Conservation (phyloP, 2,329 filamentous ascomycete species). For the Chrysoporthe puriensis region DNA sequence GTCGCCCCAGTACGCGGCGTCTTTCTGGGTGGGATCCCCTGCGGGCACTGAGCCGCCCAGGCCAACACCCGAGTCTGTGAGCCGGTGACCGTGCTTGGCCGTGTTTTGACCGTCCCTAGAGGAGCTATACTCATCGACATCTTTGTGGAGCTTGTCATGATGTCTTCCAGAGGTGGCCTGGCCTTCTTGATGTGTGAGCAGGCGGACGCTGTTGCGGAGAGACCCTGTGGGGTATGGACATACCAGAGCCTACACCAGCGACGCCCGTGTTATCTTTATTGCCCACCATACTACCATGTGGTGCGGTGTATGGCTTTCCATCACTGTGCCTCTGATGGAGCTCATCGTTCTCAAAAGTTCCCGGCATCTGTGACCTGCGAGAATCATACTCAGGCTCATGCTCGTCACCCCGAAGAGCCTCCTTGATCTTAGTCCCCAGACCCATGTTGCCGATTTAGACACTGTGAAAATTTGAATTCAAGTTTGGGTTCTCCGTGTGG, state of each 20-base stretch:
- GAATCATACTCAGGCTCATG: neutral
- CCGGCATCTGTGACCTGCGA: conserved; percentile 24
- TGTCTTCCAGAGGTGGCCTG: conserved; percentile 10
- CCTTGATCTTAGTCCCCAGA: conserved; percentile 35
- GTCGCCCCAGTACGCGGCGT: conserved; percentile 26
- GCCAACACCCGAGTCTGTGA: conserved; percentile 21
- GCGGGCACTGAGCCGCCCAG: conserved; percentile 1
- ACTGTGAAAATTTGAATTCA: neutral
- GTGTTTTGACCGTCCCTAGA: conserved; percentile 1
- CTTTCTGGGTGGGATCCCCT: conserved; percentile 9
- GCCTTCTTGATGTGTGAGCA: neutral
- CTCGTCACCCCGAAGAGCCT: conserved; percentile 32
- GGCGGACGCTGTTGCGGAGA: neutral
- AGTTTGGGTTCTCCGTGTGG: neutral
- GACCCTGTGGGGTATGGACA: neutral
- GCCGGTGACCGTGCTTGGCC: neutral
- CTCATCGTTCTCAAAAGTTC: conserved; percentile 30
- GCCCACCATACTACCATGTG: conserved; percentile 21
- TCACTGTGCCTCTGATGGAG: conserved; percentile 29
- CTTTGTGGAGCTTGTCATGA: conserved; percentile 28
- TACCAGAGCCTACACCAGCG: conserved; percentile 14
- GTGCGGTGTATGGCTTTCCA: conserved; percentile 19
- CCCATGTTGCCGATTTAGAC: conserved; percentile 29
- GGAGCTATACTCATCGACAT: conserved; percentile 19
- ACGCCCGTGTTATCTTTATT: conserved; percentile 13